Conservation (phyloP, 2,329 filamentous ascomycete genomes). For the Cladophialophora carrionii region DNA sequence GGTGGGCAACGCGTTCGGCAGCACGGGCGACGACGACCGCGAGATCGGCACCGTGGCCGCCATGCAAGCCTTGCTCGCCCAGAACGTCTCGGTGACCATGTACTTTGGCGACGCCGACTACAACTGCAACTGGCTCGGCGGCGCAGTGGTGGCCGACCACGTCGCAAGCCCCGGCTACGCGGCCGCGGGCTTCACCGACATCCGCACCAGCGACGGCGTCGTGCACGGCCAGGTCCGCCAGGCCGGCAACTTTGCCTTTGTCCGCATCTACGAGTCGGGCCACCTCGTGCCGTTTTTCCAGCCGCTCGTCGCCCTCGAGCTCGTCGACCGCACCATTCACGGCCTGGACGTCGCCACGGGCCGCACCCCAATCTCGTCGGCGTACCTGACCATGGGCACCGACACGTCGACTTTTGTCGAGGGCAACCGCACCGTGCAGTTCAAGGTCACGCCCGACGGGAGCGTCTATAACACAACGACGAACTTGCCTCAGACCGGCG, state of each 20-base stretch:
- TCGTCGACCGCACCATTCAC: slow-evolving; percentile 64
- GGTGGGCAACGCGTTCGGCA: slow-evolving; percentile 49
- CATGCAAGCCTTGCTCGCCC: slow-evolving; percentile 48
- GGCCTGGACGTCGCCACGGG: slow-evolving; percentile 62
- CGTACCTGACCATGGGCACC: slow-evolving; percentile 55
- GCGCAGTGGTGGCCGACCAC: slow-evolving; percentile 58
- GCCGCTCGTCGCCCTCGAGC: slow-evolving; percentile 61
- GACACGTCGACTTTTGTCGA: slow-evolving; percentile 54
- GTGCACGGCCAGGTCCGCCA: slow-evolving; percentile 60
- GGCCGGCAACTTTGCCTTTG: slow-evolving; percentile 49
- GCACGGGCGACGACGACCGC: slow-evolving; percentile 52
- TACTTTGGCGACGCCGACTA: slow-evolving; percentile 44
- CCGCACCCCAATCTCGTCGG: slow-evolving; percentile 46
- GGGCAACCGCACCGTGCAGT: slow-evolving; percentile 36
- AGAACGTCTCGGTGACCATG: slow-evolving; percentile 45
- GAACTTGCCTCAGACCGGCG: slow-evolving; percentile 29
- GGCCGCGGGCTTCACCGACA: slow-evolving; percentile 43
- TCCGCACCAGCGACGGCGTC: slow-evolving; percentile 48
- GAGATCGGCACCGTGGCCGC: slow-evolving; percentile 49
- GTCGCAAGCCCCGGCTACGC: slow-evolving; percentile 50
- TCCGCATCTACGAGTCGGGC: slow-evolving; percentile 47
- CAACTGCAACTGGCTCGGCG: slow-evolving; percentile 48
- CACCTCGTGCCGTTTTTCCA: slow-evolving; percentile 52
- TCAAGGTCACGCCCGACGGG: slow-evolving; percentile 28
- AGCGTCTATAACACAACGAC: slow-evolving; percentile 35